Conservation (phyloP, 2,329 filamentous ascomycete genomes). For the Trichoderma sp. region DNA sequence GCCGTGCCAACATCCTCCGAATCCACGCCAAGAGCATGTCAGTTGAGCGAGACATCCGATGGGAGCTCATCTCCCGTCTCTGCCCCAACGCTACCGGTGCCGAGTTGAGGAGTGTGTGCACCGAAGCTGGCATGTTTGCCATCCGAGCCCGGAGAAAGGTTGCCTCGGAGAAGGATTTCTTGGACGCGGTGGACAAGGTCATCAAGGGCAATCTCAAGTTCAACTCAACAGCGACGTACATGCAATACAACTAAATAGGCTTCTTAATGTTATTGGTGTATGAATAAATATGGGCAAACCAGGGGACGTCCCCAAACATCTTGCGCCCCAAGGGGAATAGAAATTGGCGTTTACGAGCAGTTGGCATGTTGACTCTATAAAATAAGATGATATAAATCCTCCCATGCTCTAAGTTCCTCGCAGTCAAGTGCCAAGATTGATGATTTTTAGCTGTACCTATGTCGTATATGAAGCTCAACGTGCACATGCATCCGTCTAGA, state of each 20-base stretch:
- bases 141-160: conserved; percentile 95
- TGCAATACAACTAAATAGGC: conserved; percentile 87
- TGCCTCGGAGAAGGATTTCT: conserved; percentile 96
- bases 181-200: conserved; percentile 97
- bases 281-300: conserved; percentile 29
- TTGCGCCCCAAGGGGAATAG: conserved; percentile 21
- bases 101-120: conserved; percentile 93
- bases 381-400: neutral
- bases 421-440: neutral
- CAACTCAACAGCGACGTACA: conserved; percentile 96
- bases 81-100: conserved; percentile 98
- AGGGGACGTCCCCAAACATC: conserved; percentile 3
- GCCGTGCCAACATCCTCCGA: conserved; percentile 92
- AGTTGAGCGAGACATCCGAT: conserved; percentile 96
- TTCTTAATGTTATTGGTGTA: conserved; percentile 34
- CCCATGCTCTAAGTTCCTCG: neutral
- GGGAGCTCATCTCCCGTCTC: conserved; percentile 95
- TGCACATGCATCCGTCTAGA: neutral
- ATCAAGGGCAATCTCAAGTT: conserved; percentile 99
- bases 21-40: conserved; percentile 99
- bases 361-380: neutral
- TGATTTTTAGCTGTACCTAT: neutral
- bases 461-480: neutral
- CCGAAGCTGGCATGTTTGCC: conserved; percentile 97
- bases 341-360: conserved; percentile 19